Evolutionary conservation across 805 yeast species (phyloP), one percentile per base, ranked within the genome.

Genomic region (Pachysolen tannophilus): DNA sequence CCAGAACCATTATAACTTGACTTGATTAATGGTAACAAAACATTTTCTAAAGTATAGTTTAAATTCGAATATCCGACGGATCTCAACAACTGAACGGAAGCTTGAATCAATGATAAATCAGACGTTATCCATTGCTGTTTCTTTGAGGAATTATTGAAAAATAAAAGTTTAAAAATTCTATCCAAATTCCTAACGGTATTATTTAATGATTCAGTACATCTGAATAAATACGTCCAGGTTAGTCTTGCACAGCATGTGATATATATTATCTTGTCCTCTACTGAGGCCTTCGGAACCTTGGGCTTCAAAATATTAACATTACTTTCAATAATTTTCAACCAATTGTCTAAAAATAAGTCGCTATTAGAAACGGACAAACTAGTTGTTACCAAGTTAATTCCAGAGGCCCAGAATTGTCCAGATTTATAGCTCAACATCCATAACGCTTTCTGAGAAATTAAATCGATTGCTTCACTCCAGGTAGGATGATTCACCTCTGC

Each of bases 401-500:
- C 72, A 34, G 73, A 64, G 7, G 74, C 68, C 94, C 95, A 86
- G 38, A 62, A 68, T 45, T 65, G 69, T 16, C 44, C 39, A 45
- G 67, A 39, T 56, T 67, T 28, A 49, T 47, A 38, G 57, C 68
- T 61, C 69, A 65, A 32, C 60, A 70, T 37, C 52, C 55, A 27
- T 65, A 67, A 11, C 63, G 34, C 37, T 38, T 68, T 72, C 11
- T 64, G 56, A 52, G 72, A 78, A 10, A 90, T 74, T 14, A 65
- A 60, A 16, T 71, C 70, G 35, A 86, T 72, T 0, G 96, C 92
- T 27, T 77, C 83, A 0, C 80, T 78, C 99, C 98, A 92, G 1
- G 82, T 76, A 3, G 98, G 98, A 53, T 90, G 95, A 49, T 92
- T 90, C 1, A 86, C 88, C 52, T 92, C 99, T 0, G 96, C 97